Evolutionary conservation across 2,329 filamentous ascomycete species (phyloP).

Genomic region (Cordyceps militaris): DNA sequence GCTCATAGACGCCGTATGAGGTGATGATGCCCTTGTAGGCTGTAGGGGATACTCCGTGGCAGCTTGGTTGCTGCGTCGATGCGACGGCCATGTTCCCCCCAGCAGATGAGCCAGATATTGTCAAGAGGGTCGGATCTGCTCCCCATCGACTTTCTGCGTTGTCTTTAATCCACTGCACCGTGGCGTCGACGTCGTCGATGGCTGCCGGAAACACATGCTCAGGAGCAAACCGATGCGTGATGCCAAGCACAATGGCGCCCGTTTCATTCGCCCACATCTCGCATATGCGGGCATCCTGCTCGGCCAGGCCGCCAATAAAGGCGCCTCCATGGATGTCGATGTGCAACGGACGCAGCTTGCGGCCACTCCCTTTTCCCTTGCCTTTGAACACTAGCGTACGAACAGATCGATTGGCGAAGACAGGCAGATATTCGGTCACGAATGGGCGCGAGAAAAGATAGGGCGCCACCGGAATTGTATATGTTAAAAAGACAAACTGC

Average conservation of each 20-base stretch:
- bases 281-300: conserved; percentile 30
- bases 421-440: conserved; percentile 26
- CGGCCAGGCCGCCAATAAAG: conserved; percentile 37
- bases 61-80: conserved; percentile 20
- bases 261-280: conserved; percentile 28
- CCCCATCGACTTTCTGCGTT: conserved; percentile 30
- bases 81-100: conserved; percentile 38
- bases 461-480: conserved; percentile 28
- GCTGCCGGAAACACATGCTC: conserved; percentile 42
- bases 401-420: conserved; percentile 20
- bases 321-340: conserved; percentile 37
- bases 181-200: conserved; percentile 40
- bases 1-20: conserved; percentile 34
- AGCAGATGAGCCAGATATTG: conserved; percentile 36
- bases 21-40: conserved; percentile 32
- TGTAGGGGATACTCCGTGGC: conserved; percentile 19
- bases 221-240: conserved; percentile 46
- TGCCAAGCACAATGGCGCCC: conserved; percentile 39
- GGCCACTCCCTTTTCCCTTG: conserved; percentile 13
- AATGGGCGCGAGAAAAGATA: conserved; percentile 32
- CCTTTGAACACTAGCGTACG: conserved; percentile 30
- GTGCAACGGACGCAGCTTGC: conserved; percentile 32
- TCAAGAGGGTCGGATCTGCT: conserved; percentile 34
- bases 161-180: conserved; percentile 31
- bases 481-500: conserved; percentile 31